Conservation (phyloP, 495 filamentous ascomycete genomes). For the Talaromyces thailandensis region DNA sequence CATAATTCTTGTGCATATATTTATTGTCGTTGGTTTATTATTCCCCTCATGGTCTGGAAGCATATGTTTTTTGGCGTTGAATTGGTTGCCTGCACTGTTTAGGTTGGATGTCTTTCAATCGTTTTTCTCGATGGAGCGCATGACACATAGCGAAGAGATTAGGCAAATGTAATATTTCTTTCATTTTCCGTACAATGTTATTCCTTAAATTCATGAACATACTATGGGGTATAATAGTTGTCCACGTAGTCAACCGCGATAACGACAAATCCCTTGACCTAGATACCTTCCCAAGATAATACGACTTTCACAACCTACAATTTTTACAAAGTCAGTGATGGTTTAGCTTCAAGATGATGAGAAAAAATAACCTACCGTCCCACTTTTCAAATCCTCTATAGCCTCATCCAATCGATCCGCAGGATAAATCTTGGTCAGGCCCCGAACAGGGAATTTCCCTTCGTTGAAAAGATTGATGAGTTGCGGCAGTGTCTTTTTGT, state of each 20-base stretch:
- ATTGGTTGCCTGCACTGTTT: background rate
- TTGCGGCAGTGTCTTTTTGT: conserved; percentile 11
- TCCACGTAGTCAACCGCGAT: background rate
- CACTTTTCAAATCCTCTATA: conserved; percentile 27
- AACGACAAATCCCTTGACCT: background rate
- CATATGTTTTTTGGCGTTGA: background rate
- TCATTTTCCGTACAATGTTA: background rate
- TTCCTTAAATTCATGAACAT: background rate
- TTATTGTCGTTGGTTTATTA: conserved; percentile 1
- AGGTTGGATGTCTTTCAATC: background rate
- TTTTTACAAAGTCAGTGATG: background rate
- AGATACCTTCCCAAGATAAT: background rate
- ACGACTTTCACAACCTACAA: background rate
- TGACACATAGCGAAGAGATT: background rate
- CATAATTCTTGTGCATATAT: background rate
- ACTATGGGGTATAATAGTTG: background rate
- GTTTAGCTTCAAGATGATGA: background rate
- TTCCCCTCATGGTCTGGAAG: conserved; percentile 5
- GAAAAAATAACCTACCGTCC: conserved; percentile 16
- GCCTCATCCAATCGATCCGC: conserved; percentile 29
- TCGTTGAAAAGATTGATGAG: conserved; percentile 29
- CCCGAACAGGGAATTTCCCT: conserved; percentile 32
- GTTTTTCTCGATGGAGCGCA: background rate
- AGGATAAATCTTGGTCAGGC: conserved; percentile 33
- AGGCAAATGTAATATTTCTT: background rate